These are phyloP conservation scores for Entonaema liquescens DNA, from an alignment of 495 filamentous ascomycete genomes.

Conservation along the genomic window DNA sequence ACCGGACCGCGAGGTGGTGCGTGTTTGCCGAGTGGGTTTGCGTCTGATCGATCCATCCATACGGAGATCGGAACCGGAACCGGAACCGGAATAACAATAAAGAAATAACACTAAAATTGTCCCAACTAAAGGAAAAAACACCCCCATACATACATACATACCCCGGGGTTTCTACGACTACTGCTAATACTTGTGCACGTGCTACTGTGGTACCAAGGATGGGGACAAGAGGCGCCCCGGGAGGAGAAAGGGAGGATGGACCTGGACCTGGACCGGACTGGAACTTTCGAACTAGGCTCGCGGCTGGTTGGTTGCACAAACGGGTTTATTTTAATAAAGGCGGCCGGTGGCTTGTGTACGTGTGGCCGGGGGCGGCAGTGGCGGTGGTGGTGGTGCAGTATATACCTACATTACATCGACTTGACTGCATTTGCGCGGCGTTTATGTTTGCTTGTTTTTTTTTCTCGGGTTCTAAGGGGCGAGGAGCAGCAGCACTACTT, in stretches of 20 bases:
- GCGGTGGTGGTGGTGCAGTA: constrained; percentile 3
- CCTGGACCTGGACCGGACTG: neutral
- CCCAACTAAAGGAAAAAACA: neutral
- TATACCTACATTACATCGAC: neutral
- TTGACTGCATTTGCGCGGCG: constrained; percentile 32
- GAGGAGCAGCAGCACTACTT: neutral
- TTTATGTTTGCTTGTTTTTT: neutral
- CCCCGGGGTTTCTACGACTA: neutral
- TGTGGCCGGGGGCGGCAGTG: constrained; percentile 9
- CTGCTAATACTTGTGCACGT: neutral
- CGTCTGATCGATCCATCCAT: too few species aligned
- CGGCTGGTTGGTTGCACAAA: too few species aligned
- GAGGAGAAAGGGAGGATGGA: neutral
- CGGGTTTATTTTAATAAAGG: constrained; percentile 10
- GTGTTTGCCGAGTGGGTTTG: constrained; percentile 97
- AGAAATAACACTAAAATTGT: neutral
- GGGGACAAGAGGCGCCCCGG: constrained; percentile 1
- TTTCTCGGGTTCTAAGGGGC: neutral
- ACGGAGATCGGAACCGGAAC: neutral
- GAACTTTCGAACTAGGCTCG: too few species aligned
- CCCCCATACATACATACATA: neutral
- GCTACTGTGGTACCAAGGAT: constrained; percentile 2
- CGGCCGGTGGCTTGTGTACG: constrained; percentile 3
- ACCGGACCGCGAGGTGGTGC: constrained; percentile 96
- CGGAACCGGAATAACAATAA: neutral